Evolutionary conservation across 1,139 yeast genomes (phyloP), one percentile per base, ranked within the genome.

Genomic region (Suhomyces choctaworum): DNA sequence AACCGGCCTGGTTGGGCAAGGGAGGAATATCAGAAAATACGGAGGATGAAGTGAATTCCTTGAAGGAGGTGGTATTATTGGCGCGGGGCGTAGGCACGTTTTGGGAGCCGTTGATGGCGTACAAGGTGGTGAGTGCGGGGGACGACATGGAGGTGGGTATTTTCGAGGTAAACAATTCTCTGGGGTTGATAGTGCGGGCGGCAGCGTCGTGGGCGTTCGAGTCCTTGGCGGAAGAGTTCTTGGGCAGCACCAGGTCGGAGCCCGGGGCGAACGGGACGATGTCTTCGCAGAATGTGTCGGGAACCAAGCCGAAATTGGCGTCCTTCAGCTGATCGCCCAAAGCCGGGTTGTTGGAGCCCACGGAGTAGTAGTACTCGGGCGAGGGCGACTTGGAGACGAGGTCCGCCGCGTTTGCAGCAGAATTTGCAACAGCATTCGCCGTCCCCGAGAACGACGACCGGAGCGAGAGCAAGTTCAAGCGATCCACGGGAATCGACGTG

Each of bases 121-220:
- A 51, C n/a, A 49, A 39, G 24, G 56, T 48, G 31, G 44, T 32
- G 16, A 54, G 44, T 13, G 46, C 36, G 7, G 58, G 57, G 33
- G 50, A 44, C 39, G 51, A 50, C 22, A 45, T 32, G 29, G 47
- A 45, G 26, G 50, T 36, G 34, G 48, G 24, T 19, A 47, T 36
- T 25, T 36, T 40, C 25, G 43, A 28, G 15, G 47, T 42, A 34
- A 51, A 39, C 21, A 55, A 40, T 28, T 53, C 52, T 15, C 51
- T 41, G 7, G 60, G 60, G 37, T 55, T 54, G 37, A 55, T 47
- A 17, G 60, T 54, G 20, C 42, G 36, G 27, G 46, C 36, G n/a
- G 20, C 21, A 19, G 22, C 7, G 10, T 10, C 17, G 16, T 30
- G 17, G 14, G 28, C 27, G 16, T 25, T 15, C 2, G 25, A 8